Base-by-base conservation (phyloP, 805 yeast genomes). In the Lachancea meyersii region DNA sequence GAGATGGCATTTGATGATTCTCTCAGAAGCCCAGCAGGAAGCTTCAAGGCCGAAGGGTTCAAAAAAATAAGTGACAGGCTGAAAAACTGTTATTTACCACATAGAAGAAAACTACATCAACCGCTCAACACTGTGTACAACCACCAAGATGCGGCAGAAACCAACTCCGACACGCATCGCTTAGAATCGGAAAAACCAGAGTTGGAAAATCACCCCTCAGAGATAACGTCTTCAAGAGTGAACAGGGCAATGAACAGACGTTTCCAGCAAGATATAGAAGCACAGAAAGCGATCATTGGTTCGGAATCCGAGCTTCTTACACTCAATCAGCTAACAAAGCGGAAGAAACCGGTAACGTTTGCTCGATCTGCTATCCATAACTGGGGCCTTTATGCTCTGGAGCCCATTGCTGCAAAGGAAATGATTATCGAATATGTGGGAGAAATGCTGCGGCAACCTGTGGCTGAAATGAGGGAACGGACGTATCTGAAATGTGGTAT, bases 401-500 rank as follows among this genome's bases (percentile, higher is more conserved):
- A 93, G 56, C 95, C 95, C 1, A 93, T 93, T 57, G 85, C 87
- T n/a, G 94, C 93, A 1, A 84, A 80, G 51, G 98, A 93, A 63
- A 91, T 93, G 96, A 88, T 93, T 56, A 91, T 93, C 46, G 99
- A 93, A 63, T 93, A 93, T 55, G 97, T 93, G 4, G 99, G 99
- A 22, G 97, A 93, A 53, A 75, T 94, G 43, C 80, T 93, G 22
- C 72, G 97, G 43, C 96, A 87, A 56, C 96, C 86, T 44, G 91
- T 89, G 31, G 95, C 97, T 1, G 98, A 93, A 54, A 77, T 86
- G 53, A 73, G 98, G 39, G 99, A 93, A 57, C 80, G 80, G 59
- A 73, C 83, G 35, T 93, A 93, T 60, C 64, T 87, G 47, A 77
- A 84, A 52, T 83, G 89, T 0, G 99, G 99, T 24, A 88, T 93